A percentile compares a stretch with the other conserved stretches of the same genome.
Conservation (phyloP, 225 moss, liverwort and hornwort genomes). For the Physcomitrium patens region DNA sequence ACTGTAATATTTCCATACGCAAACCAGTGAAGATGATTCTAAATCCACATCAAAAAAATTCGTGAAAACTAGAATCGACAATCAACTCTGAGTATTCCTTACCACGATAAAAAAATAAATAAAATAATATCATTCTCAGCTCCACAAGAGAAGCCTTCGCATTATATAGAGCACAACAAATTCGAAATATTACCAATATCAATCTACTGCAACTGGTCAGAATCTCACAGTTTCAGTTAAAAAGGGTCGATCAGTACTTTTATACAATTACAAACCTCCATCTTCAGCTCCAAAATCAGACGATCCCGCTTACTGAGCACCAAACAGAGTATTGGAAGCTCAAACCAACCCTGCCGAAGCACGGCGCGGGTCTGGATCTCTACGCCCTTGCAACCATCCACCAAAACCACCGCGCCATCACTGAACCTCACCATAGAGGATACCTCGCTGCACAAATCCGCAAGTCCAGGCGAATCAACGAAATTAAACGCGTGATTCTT, state of each 20-base stretch:
- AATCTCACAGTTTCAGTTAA: too few relatives aligned
- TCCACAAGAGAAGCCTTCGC: too few relatives aligned
- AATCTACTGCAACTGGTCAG: too few relatives aligned
- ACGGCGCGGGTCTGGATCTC: conserved; percentile 98
- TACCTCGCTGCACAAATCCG: conserved; percentile 96
- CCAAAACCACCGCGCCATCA: conserved; percentile 89
- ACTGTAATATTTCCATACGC: too few relatives aligned
- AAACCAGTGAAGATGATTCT: too few relatives aligned
- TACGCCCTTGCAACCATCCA: conserved; percentile 93
- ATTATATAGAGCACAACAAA: too few relatives aligned
- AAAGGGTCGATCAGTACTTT: conserved; percentile 43
- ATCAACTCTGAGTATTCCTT: too few relatives aligned
- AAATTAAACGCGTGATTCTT: conserved; percentile 72
- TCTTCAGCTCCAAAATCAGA: conserved; percentile 85
- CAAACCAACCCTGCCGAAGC: conserved; percentile 94
- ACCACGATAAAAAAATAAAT: too few relatives aligned
- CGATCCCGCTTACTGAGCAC: conserved; percentile 95
- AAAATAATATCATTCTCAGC: too few relatives aligned
- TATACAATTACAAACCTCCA: conserved; percentile 91
- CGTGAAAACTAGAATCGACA: too few relatives aligned
- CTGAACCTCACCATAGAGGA: conserved; percentile 90
- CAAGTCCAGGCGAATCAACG: conserved; percentile 94
- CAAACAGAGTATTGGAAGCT: conserved; percentile 84
- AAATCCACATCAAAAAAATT: too few relatives aligned
- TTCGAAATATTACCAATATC: too few relatives aligned